Percentiles rank a stretch among this genome's conserved stretches.
Conservation (phyloP, 495 filamentous ascomycete genomes). For the Trichoderma gamsii region DNA sequence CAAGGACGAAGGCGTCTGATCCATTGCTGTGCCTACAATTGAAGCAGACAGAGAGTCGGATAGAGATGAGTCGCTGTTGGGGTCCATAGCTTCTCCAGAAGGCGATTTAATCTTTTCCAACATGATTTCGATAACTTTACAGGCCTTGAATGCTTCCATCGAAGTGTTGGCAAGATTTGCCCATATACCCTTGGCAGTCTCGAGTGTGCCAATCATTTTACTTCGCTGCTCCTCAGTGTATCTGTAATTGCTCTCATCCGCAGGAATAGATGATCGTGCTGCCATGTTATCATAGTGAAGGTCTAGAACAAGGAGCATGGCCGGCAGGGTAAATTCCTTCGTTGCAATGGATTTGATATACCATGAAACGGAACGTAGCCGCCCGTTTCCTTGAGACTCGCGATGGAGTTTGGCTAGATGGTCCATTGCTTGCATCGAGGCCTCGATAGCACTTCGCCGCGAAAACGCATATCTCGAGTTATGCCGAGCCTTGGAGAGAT, state of each 20-base stretch:
- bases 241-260: conserved; percentile 48
- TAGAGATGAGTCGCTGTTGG: conserved; percentile 22
- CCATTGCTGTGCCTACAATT: conserved; percentile 52
- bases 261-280: conserved; percentile 22
- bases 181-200: conserved; percentile 72
- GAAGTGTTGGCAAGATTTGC: conserved; percentile 63
- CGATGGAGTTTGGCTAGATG: conserved; percentile 70
- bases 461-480: conserved; percentile 76
- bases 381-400: conserved; percentile 67
- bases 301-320: conserved; percentile 83
- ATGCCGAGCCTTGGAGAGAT: conserved; percentile 60
- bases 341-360: conserved; percentile 71
- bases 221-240: conserved; percentile 66
- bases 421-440: conserved; percentile 67
- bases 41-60: conserved; percentile 28
- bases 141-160: conserved; percentile 86
- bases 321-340: conserved; percentile 79
- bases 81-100: conserved; percentile 20
- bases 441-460: conserved; percentile 71
- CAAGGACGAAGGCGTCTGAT: conserved; percentile 31
- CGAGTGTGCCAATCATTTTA: conserved; percentile 69
- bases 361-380: conserved; percentile 64
- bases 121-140: conserved; percentile 70
- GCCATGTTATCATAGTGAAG: conserved; percentile 50
- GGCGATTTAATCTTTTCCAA: conserved; percentile 60